Conservation (phyloP, 371 early-diverging fungal species). For the Sporodiniella umbellata region DNA sequence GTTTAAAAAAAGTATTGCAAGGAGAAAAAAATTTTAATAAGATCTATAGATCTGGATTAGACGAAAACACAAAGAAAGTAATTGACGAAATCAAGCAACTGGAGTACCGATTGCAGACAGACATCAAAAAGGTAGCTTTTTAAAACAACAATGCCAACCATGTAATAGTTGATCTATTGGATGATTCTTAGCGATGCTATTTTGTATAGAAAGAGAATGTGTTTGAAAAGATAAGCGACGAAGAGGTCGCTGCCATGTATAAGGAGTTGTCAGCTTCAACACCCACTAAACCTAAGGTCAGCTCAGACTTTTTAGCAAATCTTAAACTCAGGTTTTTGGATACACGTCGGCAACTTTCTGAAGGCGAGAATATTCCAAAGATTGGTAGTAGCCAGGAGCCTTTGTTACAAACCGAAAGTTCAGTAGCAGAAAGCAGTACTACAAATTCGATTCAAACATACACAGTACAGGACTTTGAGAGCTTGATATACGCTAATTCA, state of each 20-base stretch:
- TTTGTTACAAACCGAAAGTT: neutral
- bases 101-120: conserved; percentile 24
- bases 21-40: neutral
- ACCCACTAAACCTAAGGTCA: conserved; percentile 36
- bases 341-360: conserved; percentile 19
- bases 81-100: conserved; percentile 31
- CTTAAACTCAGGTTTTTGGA: conserved; percentile 43
- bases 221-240: conserved; percentile 18
- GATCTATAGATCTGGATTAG: conserved; percentile 10
- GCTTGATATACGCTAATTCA: conserved; percentile 75
- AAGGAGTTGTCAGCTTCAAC: conserved; percentile 27
- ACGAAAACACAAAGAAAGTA: conserved; percentile 26
- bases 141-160: too few relatives aligned
- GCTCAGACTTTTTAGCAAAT: conserved; percentile 42
- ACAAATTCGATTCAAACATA: neutral
- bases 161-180: too few relatives aligned
- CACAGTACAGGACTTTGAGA: conserved; percentile 15
- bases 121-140: neutral
- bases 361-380: neutral
- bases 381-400: neutral
- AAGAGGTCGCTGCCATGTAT: conserved; percentile 29
- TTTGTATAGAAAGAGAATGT: conserved; percentile 5
- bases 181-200: too few relatives aligned
- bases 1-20: neutral
- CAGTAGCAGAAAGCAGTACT: neutral